Conservation (phyloP, 345 rosid genomes). For the Boechera stricta region DNA sequence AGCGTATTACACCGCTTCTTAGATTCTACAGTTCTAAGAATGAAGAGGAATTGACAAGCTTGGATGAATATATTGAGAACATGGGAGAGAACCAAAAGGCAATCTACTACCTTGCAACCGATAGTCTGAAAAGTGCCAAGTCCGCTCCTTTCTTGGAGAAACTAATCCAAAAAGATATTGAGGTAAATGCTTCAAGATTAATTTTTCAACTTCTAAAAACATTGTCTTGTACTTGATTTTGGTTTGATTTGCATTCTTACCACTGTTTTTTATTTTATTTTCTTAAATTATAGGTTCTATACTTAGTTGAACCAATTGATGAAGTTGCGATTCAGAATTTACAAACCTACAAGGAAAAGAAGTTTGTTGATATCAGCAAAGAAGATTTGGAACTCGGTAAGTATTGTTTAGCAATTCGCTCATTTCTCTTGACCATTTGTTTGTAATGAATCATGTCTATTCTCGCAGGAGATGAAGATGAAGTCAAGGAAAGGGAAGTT, state of each 20-base stretch:
- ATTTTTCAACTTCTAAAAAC: neutral
- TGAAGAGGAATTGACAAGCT: constrained; percentile 78
- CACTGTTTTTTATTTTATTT: neutral
- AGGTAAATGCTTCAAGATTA: constrained; percentile 53
- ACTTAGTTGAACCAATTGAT: constrained; percentile 93
- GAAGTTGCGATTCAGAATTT: constrained; percentile 97
- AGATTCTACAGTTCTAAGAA: constrained; percentile 84
- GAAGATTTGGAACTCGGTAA: constrained; percentile 95
- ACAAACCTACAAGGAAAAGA: constrained; percentile 96
- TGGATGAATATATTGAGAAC: constrained; percentile 90
- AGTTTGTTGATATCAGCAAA: constrained; percentile 97
- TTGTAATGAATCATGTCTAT: neutral
- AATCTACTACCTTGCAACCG: constrained; percentile 89
- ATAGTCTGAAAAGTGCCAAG: constrained; percentile 95
- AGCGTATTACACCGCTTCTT: constrained; percentile 85
- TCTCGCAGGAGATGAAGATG: constrained; percentile 86
- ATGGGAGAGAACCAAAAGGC: constrained; percentile 97
- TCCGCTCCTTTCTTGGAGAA: constrained; percentile 97
- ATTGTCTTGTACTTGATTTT: neutral
- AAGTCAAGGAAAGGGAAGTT: constrained; percentile 83
- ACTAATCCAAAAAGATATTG: constrained; percentile 83
- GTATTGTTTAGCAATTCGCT: constrained; percentile 25
- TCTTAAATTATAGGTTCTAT: constrained; percentile 64
- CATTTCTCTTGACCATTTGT: neutral
- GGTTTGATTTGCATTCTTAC: neutral